These are phyloP conservation scores for Phytophthora rubi DNA, from an alignment of 352 stramenopile species.

Conservation along the genomic window DNA sequence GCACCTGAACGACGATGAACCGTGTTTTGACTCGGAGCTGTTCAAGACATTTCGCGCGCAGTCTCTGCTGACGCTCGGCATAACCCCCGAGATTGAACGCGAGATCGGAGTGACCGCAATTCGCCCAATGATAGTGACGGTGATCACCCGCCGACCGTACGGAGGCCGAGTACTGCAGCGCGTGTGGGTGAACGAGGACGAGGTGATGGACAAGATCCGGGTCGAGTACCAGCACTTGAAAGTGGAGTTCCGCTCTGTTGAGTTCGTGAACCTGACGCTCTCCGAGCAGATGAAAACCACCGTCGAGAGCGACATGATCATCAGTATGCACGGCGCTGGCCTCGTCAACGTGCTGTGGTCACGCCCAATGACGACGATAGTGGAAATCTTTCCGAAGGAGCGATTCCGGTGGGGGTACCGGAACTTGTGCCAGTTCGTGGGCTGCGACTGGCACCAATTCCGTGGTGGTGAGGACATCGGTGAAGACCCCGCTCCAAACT, in stretches of 20 bases:
- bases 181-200: slow-evolving; percentile 73
- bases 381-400: slow-evolving; percentile 78
- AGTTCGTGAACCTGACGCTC: slow-evolving; percentile 68
- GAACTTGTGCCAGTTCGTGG: slow-evolving; percentile 78
- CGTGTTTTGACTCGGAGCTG: slow-evolving; percentile 61
- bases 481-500: slow-evolving; percentile 38
- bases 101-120: slow-evolving; percentile 19
- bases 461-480: slow-evolving; percentile 47
- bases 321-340: slow-evolving; percentile 84
- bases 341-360: slow-evolving; percentile 81
- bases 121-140: slow-evolving; percentile 49
- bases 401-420: slow-evolving; percentile 71
- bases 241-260: slow-evolving; percentile 60
- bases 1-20: slow-evolving; percentile 69
- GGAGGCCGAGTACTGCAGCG: slow-evolving; percentile 56
- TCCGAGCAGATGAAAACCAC: slow-evolving; percentile 70
- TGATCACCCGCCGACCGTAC: slow-evolving; percentile 66
- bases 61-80: slow-evolving; percentile 34
- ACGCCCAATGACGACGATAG: slow-evolving; percentile 51
- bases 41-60: slow-evolving; percentile 55
- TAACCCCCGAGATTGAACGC: slow-evolving; percentile 37
- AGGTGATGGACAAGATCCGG: slow-evolving; percentile 56
- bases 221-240: slow-evolving; percentile 40
- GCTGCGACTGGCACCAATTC: slow-evolving; percentile 71
- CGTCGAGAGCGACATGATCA: slow-evolving; percentile 74